Conservation (phyloP, 164 flowering plant genomes). For the Piper longum region DNA sequence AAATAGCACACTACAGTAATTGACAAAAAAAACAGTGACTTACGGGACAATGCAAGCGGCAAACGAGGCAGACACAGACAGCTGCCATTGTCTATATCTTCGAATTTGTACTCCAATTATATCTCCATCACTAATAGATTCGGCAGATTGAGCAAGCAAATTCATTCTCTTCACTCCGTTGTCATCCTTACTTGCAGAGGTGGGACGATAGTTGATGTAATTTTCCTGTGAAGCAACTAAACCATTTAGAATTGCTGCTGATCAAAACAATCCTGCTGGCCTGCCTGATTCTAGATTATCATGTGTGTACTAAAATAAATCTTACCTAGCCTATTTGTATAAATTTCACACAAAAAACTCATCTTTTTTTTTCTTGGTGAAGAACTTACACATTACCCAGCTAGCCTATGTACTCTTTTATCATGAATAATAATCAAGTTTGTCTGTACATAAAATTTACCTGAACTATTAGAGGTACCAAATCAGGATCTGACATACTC, state of each 20-base stretch:
- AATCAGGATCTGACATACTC: conserved; percentile 93
- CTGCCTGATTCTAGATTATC: no score
- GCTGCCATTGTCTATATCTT: conserved; percentile 92
- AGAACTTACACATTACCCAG: no score
- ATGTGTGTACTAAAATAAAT: no score
- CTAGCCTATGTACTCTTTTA: no score
- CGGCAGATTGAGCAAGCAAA: conserved; percentile 87
- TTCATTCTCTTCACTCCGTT: conserved; percentile 63
- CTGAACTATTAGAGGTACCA: conserved; percentile 92
- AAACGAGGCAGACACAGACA: conserved; percentile 51
- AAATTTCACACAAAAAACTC: no score
- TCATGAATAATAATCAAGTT: no score
- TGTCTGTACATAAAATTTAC: conserved; percentile 17
- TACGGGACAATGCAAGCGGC: conserved; percentile 86
- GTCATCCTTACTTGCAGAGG: conserved; percentile 61
- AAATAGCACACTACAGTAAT: background rate
- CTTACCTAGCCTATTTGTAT: no score
- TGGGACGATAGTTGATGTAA: conserved; percentile 80
- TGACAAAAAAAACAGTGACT: conserved; percentile 17
- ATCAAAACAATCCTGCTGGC: no score
- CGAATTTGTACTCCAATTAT: conserved; percentile 88
- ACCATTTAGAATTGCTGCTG: background rate
- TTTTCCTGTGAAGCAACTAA: conserved; percentile 54
- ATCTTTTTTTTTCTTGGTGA: no score
- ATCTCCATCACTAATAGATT: conserved; percentile 90